A percentile compares a stretch with the other conserved stretches of the same genome.
These are phyloP conservation scores for Ramaria sp. DNA, from an alignment of 768 basidiomycete species.

Conservation along the genomic window DNA sequence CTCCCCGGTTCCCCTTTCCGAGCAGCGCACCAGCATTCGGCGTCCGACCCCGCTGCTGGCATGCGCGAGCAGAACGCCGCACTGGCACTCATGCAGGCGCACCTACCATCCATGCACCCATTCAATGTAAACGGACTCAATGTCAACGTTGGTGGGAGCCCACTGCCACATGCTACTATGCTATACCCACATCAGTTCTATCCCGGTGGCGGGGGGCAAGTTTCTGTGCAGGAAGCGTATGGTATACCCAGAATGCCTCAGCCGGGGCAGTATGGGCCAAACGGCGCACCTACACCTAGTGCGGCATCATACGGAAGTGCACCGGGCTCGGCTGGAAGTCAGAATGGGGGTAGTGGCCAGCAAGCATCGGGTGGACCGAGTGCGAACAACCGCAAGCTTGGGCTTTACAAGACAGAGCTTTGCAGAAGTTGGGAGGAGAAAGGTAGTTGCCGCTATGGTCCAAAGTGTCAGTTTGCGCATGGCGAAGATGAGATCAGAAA, in stretches of 20 bases:
- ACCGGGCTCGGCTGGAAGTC: background rate
- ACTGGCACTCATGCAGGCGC: conserved; percentile 39
- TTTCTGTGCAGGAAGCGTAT: conserved; percentile 41
- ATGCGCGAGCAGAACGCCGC: conserved; percentile 54
- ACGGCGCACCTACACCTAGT: background rate
- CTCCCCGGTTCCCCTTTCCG: conserved; percentile 60
- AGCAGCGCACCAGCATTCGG: conserved; percentile 68
- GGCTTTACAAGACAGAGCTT: conserved; percentile 83
- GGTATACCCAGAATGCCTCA: conserved; percentile 38
- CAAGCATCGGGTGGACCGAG: conserved; percentile 48
- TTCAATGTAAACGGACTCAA: too few relatives aligned
- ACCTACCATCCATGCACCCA: background rate
- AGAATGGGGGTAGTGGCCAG: background rate
- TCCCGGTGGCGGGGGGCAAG: conserved; percentile 13
- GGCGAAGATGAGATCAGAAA: conserved; percentile 80
- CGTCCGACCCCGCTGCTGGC: conserved; percentile 62
- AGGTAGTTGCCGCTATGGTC: conserved; percentile 72
- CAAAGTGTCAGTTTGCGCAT: conserved; percentile 90
- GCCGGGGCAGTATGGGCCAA: conserved; percentile 30
- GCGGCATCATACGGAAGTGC: background rate
- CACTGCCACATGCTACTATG: conserved; percentile 34
- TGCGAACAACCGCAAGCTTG: conserved; percentile 85
- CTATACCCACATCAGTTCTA: conserved; percentile 68
- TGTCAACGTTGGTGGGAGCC: background rate
- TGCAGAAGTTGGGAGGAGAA: conserved; percentile 93